Base-by-base conservation (phyloP, 768 basidiomycete genomes). In the Lactarius quietus region DNA sequence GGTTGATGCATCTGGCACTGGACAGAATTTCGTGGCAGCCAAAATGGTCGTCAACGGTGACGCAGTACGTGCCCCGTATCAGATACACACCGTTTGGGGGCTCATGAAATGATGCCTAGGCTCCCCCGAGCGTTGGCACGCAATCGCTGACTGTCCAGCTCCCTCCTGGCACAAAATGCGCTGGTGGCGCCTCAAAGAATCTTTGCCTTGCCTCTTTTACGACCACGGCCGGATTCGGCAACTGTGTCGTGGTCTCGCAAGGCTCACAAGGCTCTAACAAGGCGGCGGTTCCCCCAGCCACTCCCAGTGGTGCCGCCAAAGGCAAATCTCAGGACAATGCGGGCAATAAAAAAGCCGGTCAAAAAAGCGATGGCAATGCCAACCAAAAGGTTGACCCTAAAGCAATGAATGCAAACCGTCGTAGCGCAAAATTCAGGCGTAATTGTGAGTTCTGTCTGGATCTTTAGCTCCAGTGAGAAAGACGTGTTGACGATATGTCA, bases 181-280 rank as follows among this genome's bases (percentile, higher is more conserved):
- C 80, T 15, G 84, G 84, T 61, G 85, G 84, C 41, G 36, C 72
- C 0, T 63, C 73, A 6, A 73, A 75, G 2, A 76, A 83, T 71
- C 75, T 77, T 31, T 86, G 84, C 72, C 75, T 86, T 62, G 82
- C 79, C 74, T 79, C 81, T 33, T 81, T 85, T 69, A 78, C 73
- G 51, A 81, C 82, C 23, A 72, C 80, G 23, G 79, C 77, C 28
- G 80, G 82, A 33, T 84, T 84, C 72, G 84, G 84, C 60, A 84
- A 83, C 71, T 86, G 84, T 63, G 78, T 81, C 14, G 82, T 78
- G 36, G 81, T 84, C 36, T 70, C 70, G 12, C 77, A 81, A 59
- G 33, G 33, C 9, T 33, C 36, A 36, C 36, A 38, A 38, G 38
- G 38, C 14, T 3, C 38, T 38, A 15, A 38, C 15, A 15, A 5